Percentiles rank a stretch among this genome's conserved stretches.
phyloP scores from a whole-genome alignment of 169 alveolate species.

The Amoebophrya sp. region DNA sequence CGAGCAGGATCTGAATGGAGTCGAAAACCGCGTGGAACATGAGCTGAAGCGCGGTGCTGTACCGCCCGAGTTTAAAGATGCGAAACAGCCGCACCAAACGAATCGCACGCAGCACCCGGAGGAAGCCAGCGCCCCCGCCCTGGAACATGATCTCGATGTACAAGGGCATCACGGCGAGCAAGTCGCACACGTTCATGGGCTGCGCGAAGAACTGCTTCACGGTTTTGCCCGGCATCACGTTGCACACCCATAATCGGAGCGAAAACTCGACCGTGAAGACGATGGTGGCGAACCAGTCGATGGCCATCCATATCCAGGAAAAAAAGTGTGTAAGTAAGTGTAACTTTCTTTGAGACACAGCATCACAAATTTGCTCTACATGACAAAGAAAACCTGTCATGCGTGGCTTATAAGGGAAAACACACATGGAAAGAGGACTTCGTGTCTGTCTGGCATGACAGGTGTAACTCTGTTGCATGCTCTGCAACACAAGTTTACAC shows the following conservation, averaged over 20 bases:
- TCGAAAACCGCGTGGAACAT: conserved; percentile 1
- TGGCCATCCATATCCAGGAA: too few species aligned
- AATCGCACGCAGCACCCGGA: neutral
- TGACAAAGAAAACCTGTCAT: too few species aligned
- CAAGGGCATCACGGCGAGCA: neutral
- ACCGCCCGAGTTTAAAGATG: neutral
- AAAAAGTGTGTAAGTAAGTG: too few species aligned
- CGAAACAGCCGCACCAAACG: neutral
- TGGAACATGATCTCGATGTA: neutral
- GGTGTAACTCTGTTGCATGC: too few species aligned
- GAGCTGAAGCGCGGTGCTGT: neutral
- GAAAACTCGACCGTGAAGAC: conserved; percentile 11
- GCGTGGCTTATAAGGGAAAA: too few species aligned
- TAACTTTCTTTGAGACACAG: too few species aligned
- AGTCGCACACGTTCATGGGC: neutral
- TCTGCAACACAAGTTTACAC: too few species aligned
- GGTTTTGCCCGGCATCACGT: neutral
- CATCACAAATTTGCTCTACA: too few species aligned
- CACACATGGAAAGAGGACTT: too few species aligned
- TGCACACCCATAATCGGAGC: neutral
- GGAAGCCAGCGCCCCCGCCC: neutral
- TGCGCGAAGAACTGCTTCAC: neutral
- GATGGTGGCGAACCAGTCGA: neutral
- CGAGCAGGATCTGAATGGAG: conserved; percentile 7
- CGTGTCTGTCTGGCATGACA: too few species aligned